Base-by-base conservation (phyloP, 1,284 basidiomycete species). In the Cryptococcus sp. region DNA sequence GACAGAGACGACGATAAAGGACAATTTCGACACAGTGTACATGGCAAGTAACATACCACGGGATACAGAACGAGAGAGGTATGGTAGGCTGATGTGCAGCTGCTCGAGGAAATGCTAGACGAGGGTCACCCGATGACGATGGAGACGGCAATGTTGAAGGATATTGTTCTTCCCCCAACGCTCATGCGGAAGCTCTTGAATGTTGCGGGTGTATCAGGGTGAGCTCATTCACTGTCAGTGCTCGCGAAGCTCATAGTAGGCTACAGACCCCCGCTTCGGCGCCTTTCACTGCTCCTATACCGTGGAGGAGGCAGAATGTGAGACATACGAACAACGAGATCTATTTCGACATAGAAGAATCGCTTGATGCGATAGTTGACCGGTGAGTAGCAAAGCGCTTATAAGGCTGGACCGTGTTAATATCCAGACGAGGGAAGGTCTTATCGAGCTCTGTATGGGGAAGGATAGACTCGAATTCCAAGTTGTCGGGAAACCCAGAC, bases 11-110 rank as follows among this genome's bases (percentile, higher is more conserved):
- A 85, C 82, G 1, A 75, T 97, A 60, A 87, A 85, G 62, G 91
- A 97, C 56, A 91, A 95, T 72, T 95, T 97, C 73, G 93, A 97
- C 65, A 83, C 91, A 36, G 90, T 97, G 10, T 95, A 97, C 69
- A 90, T 93, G 78, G 87, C 86, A 11, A 6, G 44, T 26, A 24
- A 21, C 12, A 26, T n/a, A 12, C 16, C 18, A 0, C 35, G 4
- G 11, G 7, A n/a, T 4, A 22, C 10, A 6, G 44, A 14, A 5
- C 12, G 16, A 35, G 19, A 7, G 31, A 48, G 11, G 34, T 50
- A 26, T 23, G 41, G 24, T 25, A 12, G n/a, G 43, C 26, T 45
- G 35, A 39, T 16, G 12, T 39, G 4, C 32, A 95, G 87, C 80
- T 97, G 25, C 80, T 97, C 23, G 93, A 97, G 75, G 93, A 97